phyloP scores from a whole-genome alignment of 352 stramenopile genomes.

The Phytophthora kernoviae region DNA sequence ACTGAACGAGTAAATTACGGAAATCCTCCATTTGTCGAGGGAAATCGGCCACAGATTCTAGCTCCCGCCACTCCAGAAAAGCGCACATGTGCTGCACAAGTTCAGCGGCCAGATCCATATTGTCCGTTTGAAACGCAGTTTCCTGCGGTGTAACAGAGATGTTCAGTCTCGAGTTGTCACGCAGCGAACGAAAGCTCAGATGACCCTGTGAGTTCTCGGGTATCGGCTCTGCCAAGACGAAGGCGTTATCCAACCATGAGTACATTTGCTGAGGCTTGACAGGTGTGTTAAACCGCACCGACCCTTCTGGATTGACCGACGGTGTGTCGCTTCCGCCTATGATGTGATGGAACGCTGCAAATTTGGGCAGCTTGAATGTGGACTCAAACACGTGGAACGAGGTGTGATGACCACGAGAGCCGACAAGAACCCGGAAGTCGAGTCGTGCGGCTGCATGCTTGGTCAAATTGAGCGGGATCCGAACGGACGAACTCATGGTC shows the following conservation, averaged over 20 bases:
- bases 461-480: conserved; percentile 58
- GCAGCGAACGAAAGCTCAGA: conserved; percentile 66
- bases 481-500: conserved; percentile 46
- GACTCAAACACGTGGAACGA: conserved; percentile 91
- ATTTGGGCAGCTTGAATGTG: conserved; percentile 80
- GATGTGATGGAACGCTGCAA: conserved; percentile 81
- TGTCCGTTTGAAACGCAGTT: conserved; percentile 75
- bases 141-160: conserved; percentile 59
- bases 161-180: conserved; percentile 53
- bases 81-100: conserved; percentile 89
- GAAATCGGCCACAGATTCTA: conserved; percentile 89
- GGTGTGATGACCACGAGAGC: conserved; percentile 74
- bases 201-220: conserved; percentile 49
- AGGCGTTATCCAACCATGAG: conserved; percentile 72
- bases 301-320: conserved; percentile 46
- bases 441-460: conserved; percentile 75
- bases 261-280: conserved; percentile 78
- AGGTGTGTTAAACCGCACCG: conserved; percentile 72
- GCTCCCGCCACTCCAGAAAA: conserved; percentile 84
- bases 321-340: conserved; percentile 22
- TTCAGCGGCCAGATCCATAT: conserved; percentile 88
- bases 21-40: conserved; percentile 89
- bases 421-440: conserved; percentile 79
- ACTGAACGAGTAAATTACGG: conserved; percentile 76
- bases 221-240: conserved; percentile 46